These are phyloP conservation scores for Musa schizocarpa DNA, from an alignment of 176 grass and related monocot species.

Conservation along the genomic window DNA sequence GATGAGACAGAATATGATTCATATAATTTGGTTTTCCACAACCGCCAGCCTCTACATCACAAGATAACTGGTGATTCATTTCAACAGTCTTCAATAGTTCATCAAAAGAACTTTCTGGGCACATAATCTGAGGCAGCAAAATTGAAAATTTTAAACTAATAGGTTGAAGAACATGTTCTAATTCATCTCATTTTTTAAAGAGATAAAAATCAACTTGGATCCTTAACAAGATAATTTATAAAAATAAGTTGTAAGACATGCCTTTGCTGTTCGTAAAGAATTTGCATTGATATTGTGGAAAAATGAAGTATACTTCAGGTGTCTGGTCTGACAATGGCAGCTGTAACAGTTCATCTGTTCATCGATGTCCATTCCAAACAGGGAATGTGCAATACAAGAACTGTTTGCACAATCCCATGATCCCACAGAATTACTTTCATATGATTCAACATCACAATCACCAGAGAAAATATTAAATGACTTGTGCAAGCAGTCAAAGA, in stretches of 20 bases:
- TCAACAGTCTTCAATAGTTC: slow-evolving; percentile 82
- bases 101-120: slow-evolving; percentile 67
- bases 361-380: slow-evolving; percentile 91
- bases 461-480: slow-evolving; percentile 40
- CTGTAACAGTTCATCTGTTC: slow-evolving; percentile 82
- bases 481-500: slow-evolving; percentile 92
- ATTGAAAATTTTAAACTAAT: slow-evolving; percentile 3
- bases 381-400: slow-evolving; percentile 68
- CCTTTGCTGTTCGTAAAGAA: slow-evolving; percentile 76
- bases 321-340: slow-evolving; percentile 64
- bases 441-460: slow-evolving; percentile 40
- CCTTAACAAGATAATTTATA: slow-evolving; percentile 11
- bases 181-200: not conserved
- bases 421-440: slow-evolving; percentile 43
- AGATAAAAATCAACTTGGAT: slow-evolving; percentile 3
- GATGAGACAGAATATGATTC: slow-evolving; percentile 75
- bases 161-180: slow-evolving; percentile 5
- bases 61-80: slow-evolving; percentile 78
- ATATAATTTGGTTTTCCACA: slow-evolving; percentile 78
- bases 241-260: slow-evolving; percentile 17
- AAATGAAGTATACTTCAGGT: slow-evolving; percentile 88
- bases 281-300: slow-evolving; percentile 97
- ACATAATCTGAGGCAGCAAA: slow-evolving; percentile 48
- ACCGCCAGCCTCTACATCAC: slow-evolving; percentile 75
- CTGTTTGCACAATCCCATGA: slow-evolving; percentile 83